Conservation (phyloP, 352 stramenopile species). For the Globisporangium solare region DNA sequence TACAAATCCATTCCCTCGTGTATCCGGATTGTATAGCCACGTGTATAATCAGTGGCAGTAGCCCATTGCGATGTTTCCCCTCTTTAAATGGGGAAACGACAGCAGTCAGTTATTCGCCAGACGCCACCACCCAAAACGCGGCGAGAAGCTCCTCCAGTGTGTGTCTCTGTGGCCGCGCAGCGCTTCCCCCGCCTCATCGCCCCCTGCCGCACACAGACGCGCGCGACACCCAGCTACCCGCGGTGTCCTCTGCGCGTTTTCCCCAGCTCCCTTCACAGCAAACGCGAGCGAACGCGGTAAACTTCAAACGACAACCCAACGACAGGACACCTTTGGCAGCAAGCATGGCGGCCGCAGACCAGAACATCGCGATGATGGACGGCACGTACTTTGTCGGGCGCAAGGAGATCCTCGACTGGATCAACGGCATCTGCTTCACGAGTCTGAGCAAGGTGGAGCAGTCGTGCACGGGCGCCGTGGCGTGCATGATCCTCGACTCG, state of each 20-base stretch:
- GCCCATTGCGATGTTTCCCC: conserved; percentile 1
- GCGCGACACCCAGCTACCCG: too few relatives aligned
- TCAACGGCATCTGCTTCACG: conserved; percentile 95
- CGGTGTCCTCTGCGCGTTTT: too few relatives aligned
- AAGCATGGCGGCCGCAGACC: conserved; percentile 68
- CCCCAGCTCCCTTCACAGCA: too few relatives aligned
- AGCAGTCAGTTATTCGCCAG: conserved; percentile 11
- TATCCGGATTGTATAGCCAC: neutral
- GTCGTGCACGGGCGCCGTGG: conserved; percentile 94
- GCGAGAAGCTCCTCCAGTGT: conserved; percentile 5
- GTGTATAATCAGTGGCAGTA: conserved; percentile 5
- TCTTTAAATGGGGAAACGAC: conserved; percentile 8
- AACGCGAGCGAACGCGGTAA: too few relatives aligned
- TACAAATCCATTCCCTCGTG: neutral
- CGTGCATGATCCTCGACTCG: conserved; percentile 96
- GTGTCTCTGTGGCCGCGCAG: neutral
- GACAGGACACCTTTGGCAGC: neutral
- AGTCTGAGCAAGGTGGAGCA: conserved; percentile 97
- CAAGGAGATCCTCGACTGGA: conserved; percentile 98
- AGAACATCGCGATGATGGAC: conserved; percentile 95
- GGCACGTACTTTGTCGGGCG: conserved; percentile 95
- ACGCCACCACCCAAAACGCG: conserved; percentile 1
- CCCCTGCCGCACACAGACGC: too few relatives aligned
- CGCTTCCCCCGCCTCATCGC: neutral
- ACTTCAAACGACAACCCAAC: neutral